Base-by-base conservation (phyloP, 345 rosid species). In the Physaria fendleri region DNA sequence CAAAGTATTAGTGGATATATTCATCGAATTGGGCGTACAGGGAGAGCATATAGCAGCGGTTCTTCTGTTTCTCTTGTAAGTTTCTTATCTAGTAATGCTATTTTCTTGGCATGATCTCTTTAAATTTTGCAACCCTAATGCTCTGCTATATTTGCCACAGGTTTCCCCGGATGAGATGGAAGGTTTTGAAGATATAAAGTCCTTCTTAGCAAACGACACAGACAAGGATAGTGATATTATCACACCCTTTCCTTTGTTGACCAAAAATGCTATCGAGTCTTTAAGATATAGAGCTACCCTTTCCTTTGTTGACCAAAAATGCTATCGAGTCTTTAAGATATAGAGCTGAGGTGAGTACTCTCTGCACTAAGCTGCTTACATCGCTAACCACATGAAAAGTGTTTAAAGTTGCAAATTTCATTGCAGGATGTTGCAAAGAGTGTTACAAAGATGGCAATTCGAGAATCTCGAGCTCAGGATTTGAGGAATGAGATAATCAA, bases 11-110 rank as follows among this genome's bases (percentile, higher is more conserved):
- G 72, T 5, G 94, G 97, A 44, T 92, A 92, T 73, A 75, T 86
- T 8, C 98, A 92, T 79, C 80, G 94, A 59, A 86, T 92, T 79
- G 95, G 98, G 56, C 89, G 95, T 28, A 86, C 97, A 62, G 95
- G 95, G 77, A 84, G 97, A 78, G 98, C 93, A 61, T 81, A 80
- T 69, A 75, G 64, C 56, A 82, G 77, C 12, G 95, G 95, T 38
- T 66, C 82, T 38, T 80, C 93, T 2, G 59, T 92, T 38, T 88
- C 93, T 59, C 83, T 92, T 30, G 98, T 92, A 66, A 82, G 95
- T 80, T 76, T 34, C 18, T 22, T 5, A 0, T 17, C 16, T 10
- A 13, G 12, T 30, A 15, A 28, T 27, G 38, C 49, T 2, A 2
- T 43, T 52, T 1, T 47, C 2, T 22, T 32, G 35, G 18, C 38